Percentiles rank a stretch among this genome's conserved stretches.
Conservation (phyloP, 2,329 filamentous ascomycete species). For the Phaeosphaeria sp. region DNA sequence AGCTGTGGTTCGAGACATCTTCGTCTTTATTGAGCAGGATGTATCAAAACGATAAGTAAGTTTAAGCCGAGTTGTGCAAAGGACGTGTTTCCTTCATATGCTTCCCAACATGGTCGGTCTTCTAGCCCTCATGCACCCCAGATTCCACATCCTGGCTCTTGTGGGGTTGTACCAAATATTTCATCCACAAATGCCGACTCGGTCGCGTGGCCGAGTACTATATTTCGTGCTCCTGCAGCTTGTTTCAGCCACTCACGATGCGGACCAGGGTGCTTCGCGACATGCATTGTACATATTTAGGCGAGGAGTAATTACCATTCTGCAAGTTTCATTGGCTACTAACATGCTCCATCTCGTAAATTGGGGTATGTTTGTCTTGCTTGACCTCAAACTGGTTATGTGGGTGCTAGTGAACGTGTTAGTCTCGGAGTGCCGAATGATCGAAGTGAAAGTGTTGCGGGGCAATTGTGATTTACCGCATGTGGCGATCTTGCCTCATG, state of each 20-base stretch:
- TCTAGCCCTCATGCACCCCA: background rate
- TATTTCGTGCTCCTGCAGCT: background rate
- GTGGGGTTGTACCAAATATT: background rate
- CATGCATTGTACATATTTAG: background rate
- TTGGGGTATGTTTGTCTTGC: background rate
- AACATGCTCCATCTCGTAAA: background rate
- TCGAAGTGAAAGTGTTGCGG: background rate
- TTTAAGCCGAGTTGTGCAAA: background rate
- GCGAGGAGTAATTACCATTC: background rate
- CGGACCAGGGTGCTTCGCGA: background rate
- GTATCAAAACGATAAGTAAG: background rate
- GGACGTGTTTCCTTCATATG: background rate
- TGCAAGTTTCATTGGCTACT: background rate
- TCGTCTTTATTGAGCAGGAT: background rate
- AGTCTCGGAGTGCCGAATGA: background rate
- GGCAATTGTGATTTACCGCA: background rate
- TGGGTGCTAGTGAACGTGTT: background rate
- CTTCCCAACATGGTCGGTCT: background rate
- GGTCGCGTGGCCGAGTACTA: slow-evolving; percentile 1
- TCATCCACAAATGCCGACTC: background rate
- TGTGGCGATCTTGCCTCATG: background rate
- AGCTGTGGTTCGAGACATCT: slow-evolving; percentile 15
- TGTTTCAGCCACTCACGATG: background rate
- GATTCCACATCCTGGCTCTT: background rate
- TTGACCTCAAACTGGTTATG: background rate